These are phyloP conservation scores for Colletotrichum sp. DNA, from an alignment of 2,329 filamentous ascomycete species.

Conservation along the genomic window DNA sequence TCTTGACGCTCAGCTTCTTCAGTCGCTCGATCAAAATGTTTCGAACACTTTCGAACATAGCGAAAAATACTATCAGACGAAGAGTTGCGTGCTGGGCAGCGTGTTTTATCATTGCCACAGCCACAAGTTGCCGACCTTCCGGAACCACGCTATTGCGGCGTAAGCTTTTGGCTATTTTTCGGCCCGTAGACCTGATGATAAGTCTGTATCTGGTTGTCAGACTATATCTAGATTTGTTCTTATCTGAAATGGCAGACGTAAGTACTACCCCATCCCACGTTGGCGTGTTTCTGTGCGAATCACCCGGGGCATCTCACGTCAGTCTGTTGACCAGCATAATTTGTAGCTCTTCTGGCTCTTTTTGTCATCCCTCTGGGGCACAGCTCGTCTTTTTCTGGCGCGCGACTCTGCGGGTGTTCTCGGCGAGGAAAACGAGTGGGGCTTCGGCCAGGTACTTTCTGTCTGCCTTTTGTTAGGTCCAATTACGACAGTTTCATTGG, in stretches of 20 bases:
- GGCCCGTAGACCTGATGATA: background rate
- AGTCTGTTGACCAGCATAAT: too few relatives aligned
- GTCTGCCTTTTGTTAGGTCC: background rate
- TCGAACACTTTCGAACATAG: background rate
- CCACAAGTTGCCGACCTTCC: background rate
- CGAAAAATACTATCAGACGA: background rate
- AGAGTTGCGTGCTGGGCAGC: too few relatives aligned
- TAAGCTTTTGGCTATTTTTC: background rate
- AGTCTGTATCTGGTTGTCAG: background rate
- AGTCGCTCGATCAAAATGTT: background rate
- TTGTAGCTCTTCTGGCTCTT: background rate
- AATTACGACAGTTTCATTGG: background rate
- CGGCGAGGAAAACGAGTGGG: background rate
- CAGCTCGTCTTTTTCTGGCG: background rate
- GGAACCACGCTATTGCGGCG: background rate
- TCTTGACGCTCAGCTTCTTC: background rate
- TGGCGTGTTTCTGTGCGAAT: too few relatives aligned
- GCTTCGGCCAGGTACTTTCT: background rate
- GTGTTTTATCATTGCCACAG: background rate
- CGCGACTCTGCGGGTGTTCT: background rate
- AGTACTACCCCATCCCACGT: too few relatives aligned
- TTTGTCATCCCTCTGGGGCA: background rate
- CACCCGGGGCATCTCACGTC: too few relatives aligned
- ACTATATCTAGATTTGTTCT: background rate
- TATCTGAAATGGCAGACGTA: background rate